Base-by-base conservation (phyloP, 208 protist genomes). In the Phytomonas sp. region DNA sequence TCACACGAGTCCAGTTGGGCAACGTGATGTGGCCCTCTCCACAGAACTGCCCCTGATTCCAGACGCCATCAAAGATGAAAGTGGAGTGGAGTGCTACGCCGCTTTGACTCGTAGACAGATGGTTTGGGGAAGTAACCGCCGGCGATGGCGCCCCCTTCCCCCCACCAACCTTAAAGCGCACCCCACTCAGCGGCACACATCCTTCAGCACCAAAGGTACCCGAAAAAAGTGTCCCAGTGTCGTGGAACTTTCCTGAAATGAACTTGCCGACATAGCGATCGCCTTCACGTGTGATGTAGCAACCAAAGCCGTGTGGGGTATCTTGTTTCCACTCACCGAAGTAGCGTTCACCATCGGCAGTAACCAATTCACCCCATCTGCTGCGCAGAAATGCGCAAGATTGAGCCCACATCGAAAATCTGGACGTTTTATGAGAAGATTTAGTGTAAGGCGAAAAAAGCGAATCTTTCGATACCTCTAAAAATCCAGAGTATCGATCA, bases 291-390 rank as follows among this genome's bases (percentile, higher is more conserved):
- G 81, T 87, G 62, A 89, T 37, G 62, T 87, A 78, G 74, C 87
- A 93, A 26, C 91, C 91, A 60, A 94, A 91, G 29, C 91, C 91
- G 29, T 81, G 75, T 37, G 80, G 80, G 56, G 80, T 60, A 70
- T 92, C 73, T 32, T 84, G 69, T 31, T 68, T 70, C 91, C 91
- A 96, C 73, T 94, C 84, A 8, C 91, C 91, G 70, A 90, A 85
- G 77, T 93, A 94, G 26, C 82, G 74, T 37, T 84, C 87, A 17
- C 88, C 86, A 36, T 74, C 67, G n/a, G 63, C 43, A 28, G 62
- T 67, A 33, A 89, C 80, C 67, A 83, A 63, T 69, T 94, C 89
- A 7, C 89, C 89, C 85, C 85, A 94, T 53, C 84, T 66, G 28
- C 78, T 67, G 23, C 85, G 82, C 51, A 73, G 61, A 9, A 74